Conservation (phyloP, 305 asterid genomes). For the Solanum chacoense region DNA sequence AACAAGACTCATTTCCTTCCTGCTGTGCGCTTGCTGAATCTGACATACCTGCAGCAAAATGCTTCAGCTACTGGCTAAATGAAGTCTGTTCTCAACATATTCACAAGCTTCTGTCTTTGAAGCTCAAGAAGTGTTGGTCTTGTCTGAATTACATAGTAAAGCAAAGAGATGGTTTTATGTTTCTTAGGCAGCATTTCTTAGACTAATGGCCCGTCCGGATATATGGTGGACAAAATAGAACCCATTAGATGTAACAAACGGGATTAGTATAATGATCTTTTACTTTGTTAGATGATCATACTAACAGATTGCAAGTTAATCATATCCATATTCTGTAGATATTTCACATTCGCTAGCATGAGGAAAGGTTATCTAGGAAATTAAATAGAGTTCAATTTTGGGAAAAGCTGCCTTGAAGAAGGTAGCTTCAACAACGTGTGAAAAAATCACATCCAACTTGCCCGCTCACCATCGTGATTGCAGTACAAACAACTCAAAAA, state of each 20-base stretch:
- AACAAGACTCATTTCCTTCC: conserved; percentile 45
- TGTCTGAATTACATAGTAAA: background rate
- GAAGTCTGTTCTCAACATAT: background rate
- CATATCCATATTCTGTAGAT: background rate
- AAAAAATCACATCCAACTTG: background rate
- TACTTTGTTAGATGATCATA: background rate
- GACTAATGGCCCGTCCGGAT: background rate
- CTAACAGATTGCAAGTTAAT: background rate
- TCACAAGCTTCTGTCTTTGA: background rate
- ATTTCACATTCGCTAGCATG: background rate
- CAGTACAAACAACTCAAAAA: background rate
- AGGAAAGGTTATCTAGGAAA: background rate
- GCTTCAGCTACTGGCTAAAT: conserved; percentile 1
- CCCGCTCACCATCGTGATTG: background rate
- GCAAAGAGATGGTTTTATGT: background rate
- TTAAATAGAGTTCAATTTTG: background rate
- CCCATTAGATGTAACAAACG: background rate
- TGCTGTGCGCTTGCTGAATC: conserved; percentile 54
- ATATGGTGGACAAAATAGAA: background rate
- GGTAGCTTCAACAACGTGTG: background rate
- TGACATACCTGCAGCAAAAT: conserved; percentile 33
- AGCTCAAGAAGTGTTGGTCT: background rate
- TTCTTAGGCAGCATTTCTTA: background rate
- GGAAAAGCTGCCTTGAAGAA: background rate
- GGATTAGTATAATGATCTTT: background rate